Evolutionary conservation across 192 early-diverging fungal genomes (phyloP), one percentile per base, ranked within the genome.

Genomic region (Coemansia sp.): DNA sequence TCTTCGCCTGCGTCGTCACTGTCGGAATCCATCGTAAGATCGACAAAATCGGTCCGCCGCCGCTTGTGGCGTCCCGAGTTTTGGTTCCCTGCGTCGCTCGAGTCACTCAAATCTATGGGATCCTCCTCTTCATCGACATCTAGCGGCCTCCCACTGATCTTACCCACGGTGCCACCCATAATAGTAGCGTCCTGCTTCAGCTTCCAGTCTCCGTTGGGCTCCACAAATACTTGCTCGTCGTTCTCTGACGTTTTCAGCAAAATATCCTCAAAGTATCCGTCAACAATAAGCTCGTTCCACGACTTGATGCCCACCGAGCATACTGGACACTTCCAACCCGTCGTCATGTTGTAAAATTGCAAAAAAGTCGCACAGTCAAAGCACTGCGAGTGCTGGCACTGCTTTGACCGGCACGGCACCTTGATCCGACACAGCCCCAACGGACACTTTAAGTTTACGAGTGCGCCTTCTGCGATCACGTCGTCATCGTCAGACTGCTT

Each of bases 371-470:
- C 83, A 13, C 78, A 83, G 58, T 94, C 93, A 75, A 92, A 94
- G 69, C 93, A 94, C 68, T 94, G 91, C n/a, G 89, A 53, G 65
- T 94, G 93, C 38, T 84, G 62, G 62, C 93, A 94, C 9, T 72
- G 65, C 13, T 56, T 70, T 1, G 89, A 84, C 27, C 89, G 84
- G 6, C 73, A 78, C 0, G 93, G 91, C 18, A 78, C 66, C 0
- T 56, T 73, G 39, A 94, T 92, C 8, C 90, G 85, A 14, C 82
- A 84, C 32, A 86, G 84, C 11, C 89, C 81, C 69, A 92, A 84
- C 14, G 91, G 91, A 54, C 88, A 89, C 60, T 87, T 93, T 23
- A 91, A 78, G 9, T 88, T 88, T 0, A 93, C 64, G 13, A 85
- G 81, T 39, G 86, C 88, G 1, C 85, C 84, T 1, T 82, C 83